These are phyloP conservation scores for Vitrella brassicaformis DNA, from an alignment of 73 alveolate species.

Conservation along the genomic window DNA sequence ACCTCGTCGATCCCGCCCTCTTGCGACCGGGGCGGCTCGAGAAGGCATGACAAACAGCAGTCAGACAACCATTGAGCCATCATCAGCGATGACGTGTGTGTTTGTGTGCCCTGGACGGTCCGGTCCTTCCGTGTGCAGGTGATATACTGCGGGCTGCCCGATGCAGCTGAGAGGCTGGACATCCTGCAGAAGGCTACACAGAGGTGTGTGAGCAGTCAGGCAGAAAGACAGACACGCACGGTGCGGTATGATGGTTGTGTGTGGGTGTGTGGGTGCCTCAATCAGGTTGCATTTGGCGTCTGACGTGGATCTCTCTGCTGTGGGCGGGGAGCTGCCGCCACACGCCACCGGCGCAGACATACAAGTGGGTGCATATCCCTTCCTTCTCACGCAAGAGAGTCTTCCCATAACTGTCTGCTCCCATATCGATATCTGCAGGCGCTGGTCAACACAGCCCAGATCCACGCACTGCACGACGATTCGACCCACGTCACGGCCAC, in stretches of 20 bases:
- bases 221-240: not conserved
- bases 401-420: not conserved
- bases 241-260: not conserved
- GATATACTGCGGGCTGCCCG: not conserved
- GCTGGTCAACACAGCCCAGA: not conserved
- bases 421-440: not conserved
- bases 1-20: slow-evolving; percentile 55
- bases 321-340: not conserved
- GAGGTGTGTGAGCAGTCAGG: not conserved
- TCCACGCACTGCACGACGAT: not conserved
- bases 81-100: not conserved
- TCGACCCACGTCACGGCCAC: too few species aligned
- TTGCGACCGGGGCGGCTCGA: slow-evolving; percentile 71
- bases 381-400: too few species aligned
- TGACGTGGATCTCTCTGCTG: not conserved
- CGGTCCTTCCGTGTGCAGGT: not conserved
- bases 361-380: not conserved
- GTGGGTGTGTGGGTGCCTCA: not conserved
- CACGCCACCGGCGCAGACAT: not conserved
- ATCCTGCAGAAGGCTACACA: not conserved
- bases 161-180: not conserved
- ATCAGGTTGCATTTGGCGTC: not conserved
- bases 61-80: too few species aligned
- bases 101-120: not conserved
- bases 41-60: too few species aligned